phyloP scores from a whole-genome alignment of 2,329 filamentous ascomycete genomes.

The Harringtonia aguacate region DNA sequence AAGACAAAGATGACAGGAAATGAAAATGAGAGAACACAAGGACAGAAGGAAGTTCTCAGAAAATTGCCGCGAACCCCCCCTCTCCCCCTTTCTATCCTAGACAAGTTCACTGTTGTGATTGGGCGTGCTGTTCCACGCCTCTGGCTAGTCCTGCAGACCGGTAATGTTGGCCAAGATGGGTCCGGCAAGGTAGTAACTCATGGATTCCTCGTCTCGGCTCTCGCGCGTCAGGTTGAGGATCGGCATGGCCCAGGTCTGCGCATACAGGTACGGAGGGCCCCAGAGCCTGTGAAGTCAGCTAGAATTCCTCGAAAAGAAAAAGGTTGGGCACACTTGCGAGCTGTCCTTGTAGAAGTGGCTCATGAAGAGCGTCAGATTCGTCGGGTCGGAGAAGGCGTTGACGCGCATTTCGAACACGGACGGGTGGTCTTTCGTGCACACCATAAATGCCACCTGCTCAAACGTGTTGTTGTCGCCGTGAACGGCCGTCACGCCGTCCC shows the following conservation, averaged over 20 bases:
- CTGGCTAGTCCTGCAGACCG: conserved; percentile 2
- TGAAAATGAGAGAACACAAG: not conserved
- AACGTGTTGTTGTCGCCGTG: conserved; percentile 9
- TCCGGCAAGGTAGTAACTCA: conserved; percentile 1
- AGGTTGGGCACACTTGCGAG: conserved; percentile 12
- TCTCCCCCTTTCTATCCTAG: too few species aligned
- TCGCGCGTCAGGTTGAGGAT: conserved; percentile 2
- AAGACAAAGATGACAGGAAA: too few species aligned
- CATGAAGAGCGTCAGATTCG: conserved; percentile 16
- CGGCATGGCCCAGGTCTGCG: conserved; percentile 8
- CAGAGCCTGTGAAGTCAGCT: conserved; percentile 2
- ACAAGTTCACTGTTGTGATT: not conserved
- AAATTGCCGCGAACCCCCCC: too few species aligned
- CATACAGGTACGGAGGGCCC: conserved; percentile 8
- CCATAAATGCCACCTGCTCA: conserved; percentile 2
- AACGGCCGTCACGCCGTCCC: conserved; percentile 13
- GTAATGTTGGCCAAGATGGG: conserved; percentile 9
- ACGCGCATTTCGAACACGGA: conserved; percentile 15
- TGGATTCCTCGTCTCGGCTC: not conserved
- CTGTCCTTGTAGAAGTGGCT: conserved; percentile 17
- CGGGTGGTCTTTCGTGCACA: conserved; percentile 3
- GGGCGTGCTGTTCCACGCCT: not conserved
- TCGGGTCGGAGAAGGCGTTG: conserved; percentile 11
- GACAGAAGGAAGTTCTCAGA: too few species aligned
- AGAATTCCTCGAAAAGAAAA: not conserved